phyloP scores from a whole-genome alignment of 78 protist genomes.

The slime mould (Dictyostelium discoideum) region DNA sequence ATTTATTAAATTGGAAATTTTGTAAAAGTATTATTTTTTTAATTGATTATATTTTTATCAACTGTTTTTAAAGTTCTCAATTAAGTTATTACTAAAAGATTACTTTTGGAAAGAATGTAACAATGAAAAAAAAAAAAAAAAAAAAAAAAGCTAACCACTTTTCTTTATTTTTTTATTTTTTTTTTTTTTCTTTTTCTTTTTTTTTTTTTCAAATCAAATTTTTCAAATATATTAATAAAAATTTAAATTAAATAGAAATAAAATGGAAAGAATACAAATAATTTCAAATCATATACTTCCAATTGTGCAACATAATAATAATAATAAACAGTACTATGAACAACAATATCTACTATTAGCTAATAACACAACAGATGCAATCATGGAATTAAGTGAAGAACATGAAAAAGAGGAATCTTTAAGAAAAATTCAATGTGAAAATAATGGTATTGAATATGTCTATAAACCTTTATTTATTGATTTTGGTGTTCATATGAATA shows the following conservation, averaged over 20 bases:
- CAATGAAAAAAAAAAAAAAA: no score
- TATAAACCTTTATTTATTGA: neutral
- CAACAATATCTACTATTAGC: neutral
- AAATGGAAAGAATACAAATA: neutral
- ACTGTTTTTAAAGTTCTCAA: no score
- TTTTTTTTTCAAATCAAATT: neutral
- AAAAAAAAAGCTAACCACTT: no score
- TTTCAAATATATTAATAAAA: no score
- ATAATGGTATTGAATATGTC: neutral
- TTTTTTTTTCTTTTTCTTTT: neutral
- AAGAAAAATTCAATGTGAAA: constrained; percentile 13
- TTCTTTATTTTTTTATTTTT: no score
- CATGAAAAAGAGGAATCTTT: neutral
- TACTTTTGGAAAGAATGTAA: no score
- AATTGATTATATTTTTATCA: no score
- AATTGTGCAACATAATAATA: neutral
- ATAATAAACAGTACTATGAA: neutral
- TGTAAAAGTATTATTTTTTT: no score
- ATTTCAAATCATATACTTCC: neutral
- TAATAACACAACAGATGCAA: constrained; percentile 9
- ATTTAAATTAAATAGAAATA: no score
- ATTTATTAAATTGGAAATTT: no score
- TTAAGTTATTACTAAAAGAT: no score
- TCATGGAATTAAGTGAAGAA: neutral
- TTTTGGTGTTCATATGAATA: neutral